Conservation (phyloP, 2,329 filamentous ascomycete genomes). For the Stagonosporopsis chrysanthemi region DNA sequence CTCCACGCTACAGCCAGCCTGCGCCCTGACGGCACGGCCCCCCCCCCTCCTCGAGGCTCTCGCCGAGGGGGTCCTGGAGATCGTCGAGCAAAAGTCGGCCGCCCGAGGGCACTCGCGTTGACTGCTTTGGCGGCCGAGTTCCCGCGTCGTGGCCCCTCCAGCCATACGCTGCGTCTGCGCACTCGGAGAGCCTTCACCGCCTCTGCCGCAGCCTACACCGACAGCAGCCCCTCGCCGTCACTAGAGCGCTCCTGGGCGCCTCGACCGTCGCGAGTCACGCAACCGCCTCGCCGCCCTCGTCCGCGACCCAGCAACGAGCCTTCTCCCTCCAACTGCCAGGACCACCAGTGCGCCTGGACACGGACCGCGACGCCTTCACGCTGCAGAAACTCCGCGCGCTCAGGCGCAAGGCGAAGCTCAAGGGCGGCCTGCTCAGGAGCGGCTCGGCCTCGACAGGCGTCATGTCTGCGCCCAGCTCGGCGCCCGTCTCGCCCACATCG, state of each 20-base stretch:
- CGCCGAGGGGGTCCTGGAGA: conserved; percentile 24
- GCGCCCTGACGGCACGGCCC: conserved; percentile 24
- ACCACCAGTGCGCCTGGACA: conserved; percentile 9
- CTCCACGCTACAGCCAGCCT: conserved; percentile 25
- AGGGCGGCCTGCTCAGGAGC: conserved; percentile 36
- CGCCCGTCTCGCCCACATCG: conserved; percentile 46
- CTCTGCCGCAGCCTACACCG: conserved; percentile 1
- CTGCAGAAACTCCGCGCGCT: conserved; percentile 52
- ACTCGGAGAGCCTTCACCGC: neutral
- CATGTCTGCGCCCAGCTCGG: conserved; percentile 38
- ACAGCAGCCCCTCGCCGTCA: neutral
- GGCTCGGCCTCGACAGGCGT: conserved; percentile 22
- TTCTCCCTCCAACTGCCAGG: conserved; percentile 29
- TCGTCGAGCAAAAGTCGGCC: neutral
- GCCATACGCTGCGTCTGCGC: too few relatives aligned
- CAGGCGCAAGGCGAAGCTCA: conserved; percentile 50
- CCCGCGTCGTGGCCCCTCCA: too few relatives aligned
- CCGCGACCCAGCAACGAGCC: conserved; percentile 10
- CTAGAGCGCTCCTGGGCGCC: too few relatives aligned
- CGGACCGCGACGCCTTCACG: conserved; percentile 35
- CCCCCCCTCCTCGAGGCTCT: conserved; percentile 14
- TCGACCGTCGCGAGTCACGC: conserved; percentile 15
- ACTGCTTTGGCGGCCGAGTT: too few relatives aligned
- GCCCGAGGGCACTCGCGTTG: neutral
- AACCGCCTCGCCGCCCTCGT: neutral